phyloP scores from a whole-genome alignment of 192 early-diverging fungal species.

The Coemansia sp. region DNA sequence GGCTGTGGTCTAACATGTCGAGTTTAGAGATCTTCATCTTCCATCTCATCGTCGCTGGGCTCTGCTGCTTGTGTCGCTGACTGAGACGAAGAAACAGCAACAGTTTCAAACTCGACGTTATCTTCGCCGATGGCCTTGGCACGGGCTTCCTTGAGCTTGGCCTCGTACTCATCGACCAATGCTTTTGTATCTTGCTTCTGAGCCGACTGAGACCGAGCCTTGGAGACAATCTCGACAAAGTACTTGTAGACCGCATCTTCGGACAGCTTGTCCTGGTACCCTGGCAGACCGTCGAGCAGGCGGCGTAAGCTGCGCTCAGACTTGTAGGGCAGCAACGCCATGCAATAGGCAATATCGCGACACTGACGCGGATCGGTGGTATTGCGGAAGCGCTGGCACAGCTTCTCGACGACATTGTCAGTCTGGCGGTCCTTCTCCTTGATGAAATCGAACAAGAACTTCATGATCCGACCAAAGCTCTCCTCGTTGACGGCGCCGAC shows the following conservation, averaged over 20 bases:
- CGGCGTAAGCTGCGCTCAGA: conserved; percentile 85
- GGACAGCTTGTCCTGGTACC: conserved; percentile 91
- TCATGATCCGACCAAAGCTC: conserved; percentile 88
- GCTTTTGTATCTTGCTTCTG: conserved; percentile 81
- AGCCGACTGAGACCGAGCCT: conserved; percentile 59
- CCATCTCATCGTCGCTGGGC: conserved; percentile 20
- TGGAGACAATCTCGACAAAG: conserved; percentile 84
- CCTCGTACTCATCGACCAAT: conserved; percentile 84
- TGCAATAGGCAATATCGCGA: conserved; percentile 92
- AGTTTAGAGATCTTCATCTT: conserved; percentile 14
- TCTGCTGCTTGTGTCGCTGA: conserved; percentile 13
- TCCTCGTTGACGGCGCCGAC: conserved; percentile 76
- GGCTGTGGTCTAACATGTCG: not conserved
- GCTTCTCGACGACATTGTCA: conserved; percentile 94
- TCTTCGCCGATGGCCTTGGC: conserved; percentile 70
- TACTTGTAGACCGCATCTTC: conserved; percentile 83
- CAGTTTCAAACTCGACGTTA: conserved; percentile 39
- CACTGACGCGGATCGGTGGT: conserved; percentile 71
- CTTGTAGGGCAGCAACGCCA: conserved; percentile 87
- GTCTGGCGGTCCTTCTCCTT: conserved; percentile 90
- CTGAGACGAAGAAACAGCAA: not conserved
- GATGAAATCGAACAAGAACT: conserved; percentile 94
- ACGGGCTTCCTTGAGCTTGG: conserved; percentile 72
- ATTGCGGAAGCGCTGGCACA: conserved; percentile 92
- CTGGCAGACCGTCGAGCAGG: conserved; percentile 79